Percentiles rank a stretch among this genome's conserved stretches.
phyloP scores from a whole-genome alignment of 2,329 filamentous ascomycete genomes.

The Plenodomus tracheiphilus region DNA sequence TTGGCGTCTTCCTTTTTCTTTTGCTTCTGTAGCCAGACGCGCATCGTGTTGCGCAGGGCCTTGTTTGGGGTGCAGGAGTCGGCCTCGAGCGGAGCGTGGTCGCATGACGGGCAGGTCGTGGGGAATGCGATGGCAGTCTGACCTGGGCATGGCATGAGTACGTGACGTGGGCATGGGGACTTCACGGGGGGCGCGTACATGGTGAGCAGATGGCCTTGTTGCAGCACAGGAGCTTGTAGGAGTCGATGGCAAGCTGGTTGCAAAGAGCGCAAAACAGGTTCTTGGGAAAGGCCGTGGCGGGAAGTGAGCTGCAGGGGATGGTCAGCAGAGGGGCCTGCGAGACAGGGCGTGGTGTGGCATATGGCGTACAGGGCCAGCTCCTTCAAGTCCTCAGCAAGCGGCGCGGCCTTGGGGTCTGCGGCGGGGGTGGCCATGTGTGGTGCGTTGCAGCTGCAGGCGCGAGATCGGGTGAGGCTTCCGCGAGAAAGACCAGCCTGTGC shows the following conservation, averaged over 20 bases:
- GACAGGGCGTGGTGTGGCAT: not conserved
- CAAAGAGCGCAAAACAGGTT: conserved; percentile 95
- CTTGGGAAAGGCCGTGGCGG: conserved; percentile 86
- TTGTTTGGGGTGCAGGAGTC: conserved; percentile 90
- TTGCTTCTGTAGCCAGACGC: conserved; percentile 90
- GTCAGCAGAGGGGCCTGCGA: not conserved
- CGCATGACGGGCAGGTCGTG: conserved; percentile 85
- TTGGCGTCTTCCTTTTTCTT: conserved; percentile 58
- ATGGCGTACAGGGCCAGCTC: conserved; percentile 36
- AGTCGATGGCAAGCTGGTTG: conserved; percentile 86
- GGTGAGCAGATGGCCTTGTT: conserved; percentile 91
- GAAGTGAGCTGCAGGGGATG: conserved; percentile 68
- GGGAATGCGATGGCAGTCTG: conserved; percentile 63
- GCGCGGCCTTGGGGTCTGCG: conserved; percentile 35
- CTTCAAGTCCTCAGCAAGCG: conserved; percentile 39
- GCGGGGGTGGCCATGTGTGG: conserved; percentile 34
- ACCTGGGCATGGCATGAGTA: conserved; percentile 23
- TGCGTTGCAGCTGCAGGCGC: conserved; percentile 15
- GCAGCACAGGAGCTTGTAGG: conserved; percentile 90
- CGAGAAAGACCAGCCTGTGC: conserved; percentile 17
- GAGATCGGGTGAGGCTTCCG: conserved; percentile 25
- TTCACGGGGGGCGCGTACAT: conserved; percentile 62
- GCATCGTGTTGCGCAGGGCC: conserved; percentile 86
- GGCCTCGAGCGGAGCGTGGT: conserved; percentile 83
- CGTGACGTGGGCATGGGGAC: not conserved